Percentiles rank a stretch among this genome's conserved stretches.
phyloP scores from a whole-genome alignment of 352 stramenopile genomes.

The Blastocystis sp. region DNA sequence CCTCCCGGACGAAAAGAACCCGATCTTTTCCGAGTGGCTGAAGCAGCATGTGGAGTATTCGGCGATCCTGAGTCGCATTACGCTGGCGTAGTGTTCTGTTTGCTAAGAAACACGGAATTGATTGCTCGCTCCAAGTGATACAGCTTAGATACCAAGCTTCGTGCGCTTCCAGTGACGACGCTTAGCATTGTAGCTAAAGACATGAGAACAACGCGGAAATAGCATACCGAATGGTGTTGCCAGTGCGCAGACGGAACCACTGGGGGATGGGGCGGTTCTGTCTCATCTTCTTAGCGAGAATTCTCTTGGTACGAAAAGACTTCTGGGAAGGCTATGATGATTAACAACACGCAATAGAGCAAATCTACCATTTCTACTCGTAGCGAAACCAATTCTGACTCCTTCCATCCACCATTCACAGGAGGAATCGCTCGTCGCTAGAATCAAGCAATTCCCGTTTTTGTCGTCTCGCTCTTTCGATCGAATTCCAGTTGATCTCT shows the following conservation, averaged over 20 bases:
- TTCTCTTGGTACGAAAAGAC: slow-evolving; percentile 98
- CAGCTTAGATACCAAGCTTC: slow-evolving; percentile 95
- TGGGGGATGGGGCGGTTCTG: slow-evolving; percentile 99
- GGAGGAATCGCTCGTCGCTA: background rate
- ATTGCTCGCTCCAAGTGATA: background rate
- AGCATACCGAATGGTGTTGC: slow-evolving; percentile 92
- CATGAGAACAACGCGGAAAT: background rate
- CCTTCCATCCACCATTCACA: background rate
- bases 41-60: slow-evolving; percentile 50
- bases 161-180: slow-evolving; percentile 98
- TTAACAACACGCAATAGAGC: background rate
- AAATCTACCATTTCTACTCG: slow-evolving; percentile 52
- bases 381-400: slow-evolving; percentile 64
- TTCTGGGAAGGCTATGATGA: slow-evolving; percentile 91
- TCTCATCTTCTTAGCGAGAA: slow-evolving; percentile 97
- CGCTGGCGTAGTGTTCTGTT: slow-evolving; percentile 34
- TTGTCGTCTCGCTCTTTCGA: background rate
- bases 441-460: slow-evolving; percentile 27
- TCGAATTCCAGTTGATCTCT: background rate
- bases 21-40: slow-evolving; percentile 39
- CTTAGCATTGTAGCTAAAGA: slow-evolving; percentile 95
- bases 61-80: slow-evolving; percentile 48
- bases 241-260: slow-evolving; percentile 98
- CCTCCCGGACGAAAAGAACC: slow-evolving; percentile 64
- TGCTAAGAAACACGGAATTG: slow-evolving; percentile 50